Base-by-base conservation (phyloP, 1,284 basidiomycete genomes). In the Leucoagaricus sp. region DNA sequence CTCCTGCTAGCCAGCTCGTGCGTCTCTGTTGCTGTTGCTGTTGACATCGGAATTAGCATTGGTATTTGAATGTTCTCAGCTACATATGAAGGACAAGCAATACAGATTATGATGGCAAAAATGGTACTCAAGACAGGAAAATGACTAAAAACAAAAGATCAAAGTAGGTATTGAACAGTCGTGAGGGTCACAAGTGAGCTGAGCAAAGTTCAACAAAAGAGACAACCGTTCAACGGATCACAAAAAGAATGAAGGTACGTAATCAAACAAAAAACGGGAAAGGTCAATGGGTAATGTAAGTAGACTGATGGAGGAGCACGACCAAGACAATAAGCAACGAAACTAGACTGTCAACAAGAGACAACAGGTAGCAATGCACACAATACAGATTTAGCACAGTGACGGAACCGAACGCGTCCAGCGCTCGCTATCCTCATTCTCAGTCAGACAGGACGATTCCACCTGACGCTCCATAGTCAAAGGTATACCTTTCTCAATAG, bases 401-500 rank as follows among this genome's bases (percentile, higher is more conserved):
- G 25, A 28, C 26, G 26, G 36, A 34, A 21, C 38, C 36, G 15
- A 50, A 6, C 34, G 17, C 46, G 13, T 19, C 17, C 28, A n/a
- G 36, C 31, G 36, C 6, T 9, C 28, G 21, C 10, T 36, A 19
- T 23, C 4, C 19, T 25, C 41, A 13, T 25, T 19, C 19, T 42
- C 19, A 19, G 5, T n/a, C n/a, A n/a, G n/a, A n/a, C n/a, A n/a
- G n/a, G n/a, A n/a, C n/a, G n/a, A n/a, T 25, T 42, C 41, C 3
- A 42, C n/a, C 5, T 21, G n/a, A n/a, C 48, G 12, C 29, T 28
- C 48, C 48, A 25, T 15, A 21, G 33, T 12, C n/a, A 38, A 21
- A 42, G 45, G 45, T 33, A 31, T 47, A 19, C 19, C n/a, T n/a
- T 29, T 21, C 26, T 15, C 28, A n/a, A 57, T 69, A 89, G 74